A percentile compares a stretch with the other conserved stretches of the same genome.
Evolutionary conservation across 352 stramenopile genomes (phyloP).

Genomic region (Saprolegnia diclina): DNA sequence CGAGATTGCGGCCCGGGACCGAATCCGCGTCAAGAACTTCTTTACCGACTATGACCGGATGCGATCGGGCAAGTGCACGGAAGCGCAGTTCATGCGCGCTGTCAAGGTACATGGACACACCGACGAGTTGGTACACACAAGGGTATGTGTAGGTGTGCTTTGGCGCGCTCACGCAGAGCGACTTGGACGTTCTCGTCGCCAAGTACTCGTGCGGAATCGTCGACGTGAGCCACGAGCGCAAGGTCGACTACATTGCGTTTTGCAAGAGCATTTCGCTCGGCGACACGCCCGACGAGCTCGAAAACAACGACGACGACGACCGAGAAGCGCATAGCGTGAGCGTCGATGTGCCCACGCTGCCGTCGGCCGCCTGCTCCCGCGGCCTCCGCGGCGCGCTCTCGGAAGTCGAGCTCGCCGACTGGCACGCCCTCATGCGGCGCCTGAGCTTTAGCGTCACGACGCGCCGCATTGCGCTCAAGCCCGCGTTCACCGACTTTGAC

Average conservation of each 20-base stretch:
- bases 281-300: constrained; percentile 39
- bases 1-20: constrained; percentile 54
- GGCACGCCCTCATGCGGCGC: constrained; percentile 53
- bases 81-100: constrained; percentile 71
- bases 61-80: constrained; percentile 63
- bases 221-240: constrained; percentile 40
- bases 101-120: constrained; percentile 37
- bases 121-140: not conserved
- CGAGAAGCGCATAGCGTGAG: constrained; percentile 33
- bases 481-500: constrained; percentile 79
- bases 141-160: constrained; percentile 44
- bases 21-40: constrained; percentile 80
- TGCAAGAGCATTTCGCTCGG: constrained; percentile 38
- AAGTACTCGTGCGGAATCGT: constrained; percentile 41
- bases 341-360: constrained; percentile 35
- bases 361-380: constrained; percentile 50
- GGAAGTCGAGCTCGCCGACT: constrained; percentile 40
- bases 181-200: constrained; percentile 48
- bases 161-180: constrained; percentile 45
- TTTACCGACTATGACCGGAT: constrained; percentile 80
- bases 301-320: constrained; percentile 41
- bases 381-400: constrained; percentile 51
- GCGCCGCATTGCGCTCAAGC: constrained; percentile 65
- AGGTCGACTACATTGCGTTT: constrained; percentile 76
- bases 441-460: constrained; percentile 53